Conservation (phyloP, 768 basidiomycete species). For the Tylopilus intermedius region DNA sequence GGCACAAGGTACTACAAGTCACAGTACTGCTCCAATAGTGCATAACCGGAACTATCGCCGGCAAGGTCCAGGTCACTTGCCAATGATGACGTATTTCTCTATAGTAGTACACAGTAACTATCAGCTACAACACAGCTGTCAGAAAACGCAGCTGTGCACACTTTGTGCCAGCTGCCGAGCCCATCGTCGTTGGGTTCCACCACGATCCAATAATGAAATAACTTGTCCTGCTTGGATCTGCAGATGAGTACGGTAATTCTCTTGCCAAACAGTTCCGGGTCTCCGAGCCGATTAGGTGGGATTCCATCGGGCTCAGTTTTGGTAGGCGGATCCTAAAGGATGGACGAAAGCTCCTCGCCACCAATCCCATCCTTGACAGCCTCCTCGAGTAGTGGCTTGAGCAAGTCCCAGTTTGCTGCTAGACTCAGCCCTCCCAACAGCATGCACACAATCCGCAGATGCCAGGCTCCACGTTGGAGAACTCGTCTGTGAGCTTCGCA, state of each 20-base stretch:
- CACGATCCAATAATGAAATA: conserved; percentile 8
- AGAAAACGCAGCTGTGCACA: conserved; percentile 10
- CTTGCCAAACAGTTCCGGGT: not conserved
- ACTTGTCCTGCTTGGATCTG: conserved; percentile 1
- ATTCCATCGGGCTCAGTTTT: not conserved
- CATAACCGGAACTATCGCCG: no score
- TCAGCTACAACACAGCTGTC: not conserved
- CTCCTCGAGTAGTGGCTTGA: not conserved
- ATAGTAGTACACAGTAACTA: no score
- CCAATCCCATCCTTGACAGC: not conserved
- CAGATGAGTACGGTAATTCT: conserved; percentile 1
- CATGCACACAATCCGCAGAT: not conserved
- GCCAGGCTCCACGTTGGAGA: not conserved
- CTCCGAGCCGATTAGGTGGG: conserved; percentile 4
- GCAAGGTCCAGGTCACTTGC: not conserved
- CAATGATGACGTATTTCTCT: conserved; percentile 3
- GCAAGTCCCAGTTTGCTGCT: not conserved
- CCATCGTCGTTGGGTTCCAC: not conserved
- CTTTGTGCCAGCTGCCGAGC: not conserved
- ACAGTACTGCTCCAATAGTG: no score
- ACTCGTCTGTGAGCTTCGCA: not conserved
- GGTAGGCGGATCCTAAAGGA: not conserved
- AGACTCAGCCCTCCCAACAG: conserved; percentile 4
- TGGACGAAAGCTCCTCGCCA: not conserved
- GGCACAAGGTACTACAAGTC: no score